Evolutionary conservation across 768 basidiomycete genomes (phyloP).

Genomic region (Tricholoma saponaceum): DNA sequence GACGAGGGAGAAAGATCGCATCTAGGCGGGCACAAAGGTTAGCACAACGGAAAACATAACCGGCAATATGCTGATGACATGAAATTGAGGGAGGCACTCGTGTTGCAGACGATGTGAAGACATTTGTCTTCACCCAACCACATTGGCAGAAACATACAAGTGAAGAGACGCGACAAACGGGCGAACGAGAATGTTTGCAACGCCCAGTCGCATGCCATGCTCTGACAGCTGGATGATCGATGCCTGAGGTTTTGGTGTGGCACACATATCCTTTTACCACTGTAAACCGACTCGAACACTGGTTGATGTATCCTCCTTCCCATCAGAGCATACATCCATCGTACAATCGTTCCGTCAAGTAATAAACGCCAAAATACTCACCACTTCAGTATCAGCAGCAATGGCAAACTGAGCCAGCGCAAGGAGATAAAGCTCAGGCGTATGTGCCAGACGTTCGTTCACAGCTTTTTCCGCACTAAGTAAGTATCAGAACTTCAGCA

Average conservation of each 20-base stretch:
- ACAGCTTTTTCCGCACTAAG: slow-evolving; percentile 74
- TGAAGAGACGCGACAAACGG: no score
- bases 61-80: not conserved
- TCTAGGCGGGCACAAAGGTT: slow-evolving; percentile 36
- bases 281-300: no score
- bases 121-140: not conserved
- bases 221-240: no score
- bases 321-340: not conserved
- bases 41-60: not conserved
- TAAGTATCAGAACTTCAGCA: not conserved
- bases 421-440: slow-evolving; percentile 76
- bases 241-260: no score
- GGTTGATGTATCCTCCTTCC: no score
- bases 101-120: not conserved
- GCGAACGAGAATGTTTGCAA: no score
- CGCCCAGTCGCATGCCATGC: no score
- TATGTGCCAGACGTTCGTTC: slow-evolving; percentile 72
- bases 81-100: not conserved
- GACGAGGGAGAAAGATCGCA: slow-evolving; percentile 83
- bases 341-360: not conserved
- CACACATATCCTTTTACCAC: no score
- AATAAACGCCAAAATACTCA: slow-evolving; percentile 31
- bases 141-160: no score
- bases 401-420: slow-evolving; percentile 79
- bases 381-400: slow-evolving; percentile 74